phyloP scores from a whole-genome alignment of 2,329 filamentous ascomycete species.

The Trichoderma brevicompactum region DNA sequence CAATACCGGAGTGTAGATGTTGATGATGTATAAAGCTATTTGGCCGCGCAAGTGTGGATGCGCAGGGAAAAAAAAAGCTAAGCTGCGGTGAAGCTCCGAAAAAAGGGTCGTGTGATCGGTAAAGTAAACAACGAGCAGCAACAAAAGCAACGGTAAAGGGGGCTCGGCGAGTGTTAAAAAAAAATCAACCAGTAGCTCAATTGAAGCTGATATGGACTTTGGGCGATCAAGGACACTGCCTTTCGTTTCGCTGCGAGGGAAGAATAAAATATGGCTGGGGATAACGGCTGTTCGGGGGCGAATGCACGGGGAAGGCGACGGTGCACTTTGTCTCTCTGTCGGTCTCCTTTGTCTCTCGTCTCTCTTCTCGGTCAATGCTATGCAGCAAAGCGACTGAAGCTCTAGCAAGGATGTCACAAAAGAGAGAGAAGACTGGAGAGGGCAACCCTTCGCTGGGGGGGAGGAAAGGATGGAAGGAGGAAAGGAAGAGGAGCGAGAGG shows the following conservation, averaged over 20 bases:
- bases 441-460: not conserved
- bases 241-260: slow-evolving; percentile 1
- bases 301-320: slow-evolving; percentile 9
- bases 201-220: not conserved
- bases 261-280: slow-evolving; percentile 15
- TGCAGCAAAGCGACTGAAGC: not conserved
- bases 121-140: slow-evolving; percentile 19
- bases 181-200: slow-evolving; percentile 2
- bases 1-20: slow-evolving; percentile 11
- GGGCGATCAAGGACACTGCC: not conserved
- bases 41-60: not conserved
- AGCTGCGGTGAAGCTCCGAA: slow-evolving; percentile 26
- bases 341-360: not conserved
- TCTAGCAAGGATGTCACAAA: not conserved
- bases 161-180: not conserved
- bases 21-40: slow-evolving; percentile 17
- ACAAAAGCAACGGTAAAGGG: slow-evolving; percentile 8
- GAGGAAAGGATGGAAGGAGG: not conserved
- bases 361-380: slow-evolving; percentile 10
- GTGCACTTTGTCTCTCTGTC: slow-evolving; percentile 2
- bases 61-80: not conserved
- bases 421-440: not conserved
- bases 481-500: not conserved
- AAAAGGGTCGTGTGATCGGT: slow-evolving; percentile 24
- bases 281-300: slow-evolving; percentile 15